phyloP scores from a whole-genome alignment of 129 eudicot species.

The Helianthus annuus region DNA sequence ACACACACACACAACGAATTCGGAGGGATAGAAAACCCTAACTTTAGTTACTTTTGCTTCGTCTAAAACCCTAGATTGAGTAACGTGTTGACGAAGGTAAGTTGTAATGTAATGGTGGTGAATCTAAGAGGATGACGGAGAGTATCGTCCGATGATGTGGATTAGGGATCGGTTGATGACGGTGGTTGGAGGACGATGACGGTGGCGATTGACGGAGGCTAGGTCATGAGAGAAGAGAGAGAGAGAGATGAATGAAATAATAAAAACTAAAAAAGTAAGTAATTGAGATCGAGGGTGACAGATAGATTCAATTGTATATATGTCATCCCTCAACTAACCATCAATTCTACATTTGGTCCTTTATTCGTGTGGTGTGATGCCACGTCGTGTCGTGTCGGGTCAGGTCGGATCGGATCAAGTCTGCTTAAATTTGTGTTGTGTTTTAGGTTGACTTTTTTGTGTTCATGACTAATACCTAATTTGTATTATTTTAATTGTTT shows the following conservation, averaged over 20 bases:
- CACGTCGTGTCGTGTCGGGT: too few relatives aligned
- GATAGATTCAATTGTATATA: neutral
- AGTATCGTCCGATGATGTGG: slow-evolving; percentile 10
- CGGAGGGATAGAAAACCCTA: slow-evolving; percentile 26
- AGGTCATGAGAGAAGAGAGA: slow-evolving; percentile 22
- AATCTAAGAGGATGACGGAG: slow-evolving; percentile 18
- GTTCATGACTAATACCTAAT: too few relatives aligned
- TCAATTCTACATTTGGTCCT: slow-evolving; percentile 7
- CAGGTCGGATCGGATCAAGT: too few relatives aligned
- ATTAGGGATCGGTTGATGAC: slow-evolving; percentile 11
- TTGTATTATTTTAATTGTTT: too few relatives aligned
- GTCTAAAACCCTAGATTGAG: slow-evolving; percentile 35
- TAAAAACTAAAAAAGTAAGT: neutral
- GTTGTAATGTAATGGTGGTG: slow-evolving; percentile 16
- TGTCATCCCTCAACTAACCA: slow-evolving; percentile 14
- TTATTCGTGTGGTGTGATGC: too few relatives aligned
- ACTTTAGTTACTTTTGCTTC: slow-evolving; percentile 14
- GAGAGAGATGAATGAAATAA: neutral
- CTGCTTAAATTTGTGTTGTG: too few relatives aligned
- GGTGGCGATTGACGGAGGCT: slow-evolving; percentile 23
- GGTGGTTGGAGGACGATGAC: neutral
- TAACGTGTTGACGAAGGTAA: slow-evolving; percentile 23
- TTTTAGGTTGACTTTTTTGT: too few relatives aligned
- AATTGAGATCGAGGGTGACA: slow-evolving; percentile 10
- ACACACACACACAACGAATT: slow-evolving; percentile 9